Evolutionary conservation across 805 yeast genomes (phyloP).

Genomic region (Saturnispora kantuleensis): DNA sequence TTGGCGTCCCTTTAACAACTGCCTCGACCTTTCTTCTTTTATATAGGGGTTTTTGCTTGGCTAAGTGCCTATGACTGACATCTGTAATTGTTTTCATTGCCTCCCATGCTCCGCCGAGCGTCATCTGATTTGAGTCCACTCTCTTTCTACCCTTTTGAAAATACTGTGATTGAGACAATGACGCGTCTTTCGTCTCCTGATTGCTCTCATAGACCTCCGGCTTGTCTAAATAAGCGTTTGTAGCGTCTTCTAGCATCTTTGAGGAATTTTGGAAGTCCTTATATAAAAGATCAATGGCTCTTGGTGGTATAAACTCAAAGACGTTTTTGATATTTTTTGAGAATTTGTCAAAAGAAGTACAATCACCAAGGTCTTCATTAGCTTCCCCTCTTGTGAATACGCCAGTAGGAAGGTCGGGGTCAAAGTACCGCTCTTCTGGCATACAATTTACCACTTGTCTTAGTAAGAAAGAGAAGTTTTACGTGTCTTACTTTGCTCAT

Average conservation of each 20-base stretch:
- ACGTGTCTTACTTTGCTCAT: conserved; percentile 5
- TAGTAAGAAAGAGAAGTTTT: background rate
- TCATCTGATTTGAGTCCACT: conserved; percentile 1
- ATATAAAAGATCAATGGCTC: conserved; percentile 18
- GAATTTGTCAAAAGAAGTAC: conserved; percentile 13
- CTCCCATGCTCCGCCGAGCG: conserved; percentile 2
- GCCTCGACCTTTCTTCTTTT: conserved; percentile 1
- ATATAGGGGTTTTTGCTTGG: conserved; percentile 1
- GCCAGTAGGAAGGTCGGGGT: conserved; percentile 4
- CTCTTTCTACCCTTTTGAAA: background rate
- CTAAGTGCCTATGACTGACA: background rate
- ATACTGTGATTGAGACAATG: background rate
- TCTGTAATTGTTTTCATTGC: conserved; percentile 1
- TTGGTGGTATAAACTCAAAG: conserved; percentile 25
- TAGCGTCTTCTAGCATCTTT: conserved; percentile 29
- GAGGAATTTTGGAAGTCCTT: conserved; percentile 20
- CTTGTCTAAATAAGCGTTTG: conserved; percentile 31
- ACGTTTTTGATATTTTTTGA: conserved; percentile 27
- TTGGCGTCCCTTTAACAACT: background rate
- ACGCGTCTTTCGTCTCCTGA: background rate
- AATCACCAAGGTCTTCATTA: background rate
- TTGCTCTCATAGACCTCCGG: conserved; percentile 8
- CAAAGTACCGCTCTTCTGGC: conserved; percentile 3
- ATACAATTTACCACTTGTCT: background rate
- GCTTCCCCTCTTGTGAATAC: background rate